Base-by-base conservation (phyloP, 2,329 filamentous ascomycete species). In the Nothophaeocryptopus gaeumannii region DNA sequence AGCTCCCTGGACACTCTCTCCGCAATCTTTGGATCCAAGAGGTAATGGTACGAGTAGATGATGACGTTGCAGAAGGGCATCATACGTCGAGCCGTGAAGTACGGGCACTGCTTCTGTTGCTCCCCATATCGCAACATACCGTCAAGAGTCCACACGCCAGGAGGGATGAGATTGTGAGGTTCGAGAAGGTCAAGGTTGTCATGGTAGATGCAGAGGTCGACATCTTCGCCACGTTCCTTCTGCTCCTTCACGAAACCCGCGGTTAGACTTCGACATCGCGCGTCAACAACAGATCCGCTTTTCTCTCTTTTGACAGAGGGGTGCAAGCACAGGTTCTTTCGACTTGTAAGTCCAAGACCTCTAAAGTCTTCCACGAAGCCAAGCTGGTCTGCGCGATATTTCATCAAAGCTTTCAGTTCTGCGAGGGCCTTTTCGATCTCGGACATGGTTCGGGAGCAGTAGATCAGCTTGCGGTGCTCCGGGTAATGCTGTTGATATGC, bases 21-120 rank as follows among this genome's bases (percentile, higher is more conserved):
- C 10, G 93, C 93, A 63, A 99, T 99, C 69, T 99, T 99, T 2
- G 93, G 93, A 63, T 99, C 95, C 12, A 99, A 81, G 2, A 99
- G 81, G 66, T 99, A 99, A 70, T 99, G 93, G 67, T 99, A 99
- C 0, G 93, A 99, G 74, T 99, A 99, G 60, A 99, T 99, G 65
- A 99, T 96, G 66, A 99, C 90, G 68, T 99, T 97, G 79, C 93
- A 99, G 67, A 91, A 97, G 63, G 93, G 86, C 92, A 99, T 97
- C 93, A 99, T 99, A 57, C 93, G 84, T 51, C 93, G 81, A 11
- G 89, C 88, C 11, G 92, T 96, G 63, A 99, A 99, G 68, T 99
- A 99, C 0, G 93, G 93, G 62, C 93, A 99, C 69, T 97, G 93
- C 67, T 96, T 96, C 57, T 96, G 85, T 63, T 96, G 80, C 70